These are phyloP conservation scores for Arachis hypogaea DNA, from an alignment of 306 rosid genomes.

Conservation along the genomic window DNA sequence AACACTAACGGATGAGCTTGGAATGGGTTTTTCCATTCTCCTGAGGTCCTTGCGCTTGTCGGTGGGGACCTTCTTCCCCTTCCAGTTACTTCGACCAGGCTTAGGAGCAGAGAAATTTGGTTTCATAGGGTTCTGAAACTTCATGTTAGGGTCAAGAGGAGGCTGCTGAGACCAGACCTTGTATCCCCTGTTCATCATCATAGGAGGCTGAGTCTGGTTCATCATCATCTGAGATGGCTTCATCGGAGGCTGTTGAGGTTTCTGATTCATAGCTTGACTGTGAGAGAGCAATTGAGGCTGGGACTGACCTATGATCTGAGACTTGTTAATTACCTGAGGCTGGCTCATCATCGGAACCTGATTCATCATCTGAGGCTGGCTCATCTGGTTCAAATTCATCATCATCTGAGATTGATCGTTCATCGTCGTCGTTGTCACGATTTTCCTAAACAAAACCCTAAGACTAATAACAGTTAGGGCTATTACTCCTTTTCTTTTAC, in stretches of 20 bases:
- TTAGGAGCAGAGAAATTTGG: constrained; percentile 36
- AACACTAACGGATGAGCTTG: constrained; percentile 14
- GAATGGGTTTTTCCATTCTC: constrained; percentile 56
- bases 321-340: constrained; percentile 48
- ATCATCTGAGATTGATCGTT: constrained; percentile 59
- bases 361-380: constrained; percentile 56
- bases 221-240: constrained; percentile 49
- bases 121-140: constrained; percentile 52
- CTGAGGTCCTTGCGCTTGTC: constrained; percentile 70
- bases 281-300: constrained; percentile 47
- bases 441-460: constrained; percentile 39
- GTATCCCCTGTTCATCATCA: constrained; percentile 54
- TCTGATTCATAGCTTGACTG: constrained; percentile 44
- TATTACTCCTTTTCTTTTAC: neutral
- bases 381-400: constrained; percentile 57
- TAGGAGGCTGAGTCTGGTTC: constrained; percentile 48
- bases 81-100: constrained; percentile 74
- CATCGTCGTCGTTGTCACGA: constrained; percentile 36
- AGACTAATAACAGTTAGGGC: constrained; percentile 3
- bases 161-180: constrained; percentile 56
- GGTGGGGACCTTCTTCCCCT: constrained; percentile 61
- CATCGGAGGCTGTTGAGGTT: constrained; percentile 43
- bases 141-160: constrained; percentile 51
- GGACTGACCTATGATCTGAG: constrained; percentile 41
- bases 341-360: constrained; percentile 51